Percentiles rank a stretch among this genome's conserved stretches.
phyloP scores from a whole-genome alignment of 2,329 filamentous ascomycete genomes.

The Hypoxylon rubiginosum region DNA sequence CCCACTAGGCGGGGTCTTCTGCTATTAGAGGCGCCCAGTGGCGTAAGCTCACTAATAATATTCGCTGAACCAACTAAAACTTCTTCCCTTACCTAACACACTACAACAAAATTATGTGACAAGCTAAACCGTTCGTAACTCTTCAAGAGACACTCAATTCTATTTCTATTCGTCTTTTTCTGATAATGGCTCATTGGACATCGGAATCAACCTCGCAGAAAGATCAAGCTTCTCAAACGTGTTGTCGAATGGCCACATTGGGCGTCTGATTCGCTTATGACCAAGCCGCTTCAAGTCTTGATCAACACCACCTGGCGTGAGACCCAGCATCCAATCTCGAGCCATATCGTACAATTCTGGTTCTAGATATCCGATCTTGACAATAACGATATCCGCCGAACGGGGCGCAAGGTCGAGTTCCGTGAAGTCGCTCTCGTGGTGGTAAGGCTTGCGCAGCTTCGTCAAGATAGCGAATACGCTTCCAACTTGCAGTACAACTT shows the following conservation, averaged over 20 bases:
- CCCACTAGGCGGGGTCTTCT: background rate
- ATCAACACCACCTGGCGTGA: slow-evolving; percentile 68
- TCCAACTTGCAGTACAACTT: slow-evolving; percentile 65
- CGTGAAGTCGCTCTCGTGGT: slow-evolving; percentile 65
- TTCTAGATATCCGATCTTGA: slow-evolving; percentile 69
- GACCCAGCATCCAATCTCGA: slow-evolving; percentile 65
- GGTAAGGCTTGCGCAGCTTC: slow-evolving; percentile 66
- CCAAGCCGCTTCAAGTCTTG: slow-evolving; percentile 64
- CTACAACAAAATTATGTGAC: background rate
- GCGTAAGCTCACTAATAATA: background rate
- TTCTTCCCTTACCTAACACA: background rate
- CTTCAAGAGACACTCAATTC: background rate
- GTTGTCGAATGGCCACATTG: slow-evolving; percentile 63
- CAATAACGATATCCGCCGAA: slow-evolving; percentile 63
- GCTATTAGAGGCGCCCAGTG: background rate
- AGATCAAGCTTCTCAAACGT: slow-evolving; percentile 55
- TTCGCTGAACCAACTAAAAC: background rate
- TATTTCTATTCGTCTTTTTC: slow-evolving; percentile 10
- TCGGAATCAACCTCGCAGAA: slow-evolving; percentile 52
- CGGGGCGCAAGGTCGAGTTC: slow-evolving; percentile 62
- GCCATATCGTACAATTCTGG: slow-evolving; percentile 68
- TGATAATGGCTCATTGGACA: slow-evolving; percentile 50
- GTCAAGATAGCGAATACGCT: slow-evolving; percentile 66
- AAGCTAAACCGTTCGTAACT: background rate
- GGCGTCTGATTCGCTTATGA: slow-evolving; percentile 61